Base-by-base conservation (phyloP, 257 asterid genomes). In the Solanum appendiculatum region DNA sequence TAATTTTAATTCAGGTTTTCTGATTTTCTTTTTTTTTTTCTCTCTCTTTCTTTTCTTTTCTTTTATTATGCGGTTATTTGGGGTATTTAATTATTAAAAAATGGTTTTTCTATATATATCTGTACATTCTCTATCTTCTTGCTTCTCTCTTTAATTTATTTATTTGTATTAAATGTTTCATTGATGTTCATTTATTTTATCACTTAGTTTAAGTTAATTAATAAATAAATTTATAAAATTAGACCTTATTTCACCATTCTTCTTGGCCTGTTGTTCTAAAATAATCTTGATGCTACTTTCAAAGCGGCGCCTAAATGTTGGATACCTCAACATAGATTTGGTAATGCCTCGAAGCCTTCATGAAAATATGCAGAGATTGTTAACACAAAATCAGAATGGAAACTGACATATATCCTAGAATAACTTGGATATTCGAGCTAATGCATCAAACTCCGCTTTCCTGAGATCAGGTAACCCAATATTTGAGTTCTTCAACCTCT, bases 271-370 rank as follows among this genome's bases (percentile, higher is more conserved):
- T 89, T 92, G 93, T 63, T 95, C 96, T 13, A 92, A 90, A 51
- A 96, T 90, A 86, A 56, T 87, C 83, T 87, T 90, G 85, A 89
- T 92, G 40, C 93, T 94, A 64, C 85, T 56, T 54, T 94, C 99
- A 92, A 94, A 95, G 12, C 99, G 97, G 12, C 99, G 96, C 88
- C 95, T 94, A 77, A 89, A 93, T 10, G 99, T 94, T 27, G 99
- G 99, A 88, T 90, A 96, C 87, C 98, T 93, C 14, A 96, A 90
- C 88, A 96, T 91, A 1, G 98, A 93, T 89, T 92, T 94, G 2
- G 97, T 96, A 86, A 96, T 96, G 83, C 99, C 98, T 86, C 89
- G 93, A 87, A 96, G 95, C 69, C 99, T 96, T 34, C 70, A n/a
- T 20, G 66, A 63, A 8, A n/a, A 63, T 5, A 70, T n/a, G 33